Evolutionary conservation across 2,329 filamentous ascomycete genomes (phyloP).

Genomic region (Plenodomus tracheiphilus): DNA sequence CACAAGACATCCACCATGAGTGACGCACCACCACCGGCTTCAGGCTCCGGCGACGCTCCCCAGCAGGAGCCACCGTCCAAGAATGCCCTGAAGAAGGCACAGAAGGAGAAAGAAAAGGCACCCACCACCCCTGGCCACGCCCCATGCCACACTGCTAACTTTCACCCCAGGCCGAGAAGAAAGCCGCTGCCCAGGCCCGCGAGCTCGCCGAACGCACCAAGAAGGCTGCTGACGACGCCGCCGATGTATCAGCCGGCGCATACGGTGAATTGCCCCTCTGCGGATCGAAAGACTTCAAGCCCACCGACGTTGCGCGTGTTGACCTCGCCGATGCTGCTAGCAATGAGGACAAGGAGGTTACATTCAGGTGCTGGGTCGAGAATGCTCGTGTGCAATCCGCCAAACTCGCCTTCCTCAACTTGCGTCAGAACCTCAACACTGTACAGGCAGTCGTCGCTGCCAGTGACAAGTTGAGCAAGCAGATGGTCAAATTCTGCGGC

Average conservation of each 20-base stretch:
- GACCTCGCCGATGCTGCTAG: slow-evolving; percentile 55
- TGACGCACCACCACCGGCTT: slow-evolving; percentile 32
- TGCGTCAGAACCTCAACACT: slow-evolving; percentile 74
- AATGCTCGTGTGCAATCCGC: slow-evolving; percentile 87
- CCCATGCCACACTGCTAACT: slow-evolving; percentile 7
- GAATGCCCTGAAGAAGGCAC: slow-evolving; percentile 48
- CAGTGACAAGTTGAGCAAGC: slow-evolving; percentile 66
- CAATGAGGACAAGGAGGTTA: slow-evolving; percentile 57
- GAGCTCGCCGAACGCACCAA: slow-evolving; percentile 56
- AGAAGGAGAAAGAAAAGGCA: slow-evolving; percentile 49
- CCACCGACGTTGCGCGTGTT: slow-evolving; percentile 59
- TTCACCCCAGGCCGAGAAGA: slow-evolving; percentile 43
- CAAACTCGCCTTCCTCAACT: slow-evolving; percentile 88
- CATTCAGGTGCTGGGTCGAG: slow-evolving; percentile 79
- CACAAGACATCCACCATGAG: slow-evolving; percentile 26
- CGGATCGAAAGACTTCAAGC: slow-evolving; percentile 56
- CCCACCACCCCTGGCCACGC: neutral
- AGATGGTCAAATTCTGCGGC: slow-evolving; percentile 93
- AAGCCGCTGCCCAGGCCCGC: slow-evolving; percentile 44
- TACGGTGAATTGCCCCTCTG: slow-evolving; percentile 73
- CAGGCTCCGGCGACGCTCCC: slow-evolving; percentile 22
- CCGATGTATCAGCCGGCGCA: slow-evolving; percentile 70
- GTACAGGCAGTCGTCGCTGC: slow-evolving; percentile 80
- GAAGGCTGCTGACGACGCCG: slow-evolving; percentile 68
- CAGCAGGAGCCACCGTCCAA: slow-evolving; percentile 40